phyloP scores from a whole-genome alignment of 495 filamentous ascomycete species.

The Lepidopterella palustris region DNA sequence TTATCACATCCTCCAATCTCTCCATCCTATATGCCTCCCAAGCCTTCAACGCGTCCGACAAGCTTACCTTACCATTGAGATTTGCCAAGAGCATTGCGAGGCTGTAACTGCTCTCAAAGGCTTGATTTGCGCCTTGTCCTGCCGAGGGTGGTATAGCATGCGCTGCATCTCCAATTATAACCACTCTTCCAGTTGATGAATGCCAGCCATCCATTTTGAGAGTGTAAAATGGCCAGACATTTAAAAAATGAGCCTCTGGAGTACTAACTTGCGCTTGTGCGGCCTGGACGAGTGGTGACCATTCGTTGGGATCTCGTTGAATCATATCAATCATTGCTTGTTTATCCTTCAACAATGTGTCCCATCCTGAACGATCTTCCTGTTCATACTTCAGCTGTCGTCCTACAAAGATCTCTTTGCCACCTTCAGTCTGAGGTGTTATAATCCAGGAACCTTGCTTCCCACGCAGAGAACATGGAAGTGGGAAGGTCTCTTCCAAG shows the following conservation, averaged over 20 bases:
- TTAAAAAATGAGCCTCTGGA: slow-evolving; percentile 25
- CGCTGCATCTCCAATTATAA: slow-evolving; percentile 14
- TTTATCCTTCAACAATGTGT: slow-evolving; percentile 34
- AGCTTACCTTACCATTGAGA: not conserved
- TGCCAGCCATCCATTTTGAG: not conserved
- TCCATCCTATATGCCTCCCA: slow-evolving; percentile 37
- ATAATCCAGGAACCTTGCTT: slow-evolving; percentile 42
- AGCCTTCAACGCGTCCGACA: slow-evolving; percentile 15
- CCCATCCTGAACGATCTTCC: slow-evolving; percentile 38
- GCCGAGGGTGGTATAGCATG: slow-evolving; percentile 10
- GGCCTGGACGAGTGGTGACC: slow-evolving; percentile 34
- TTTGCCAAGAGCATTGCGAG: slow-evolving; percentile 8
- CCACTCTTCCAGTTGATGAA: not conserved
- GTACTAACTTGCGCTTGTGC: slow-evolving; percentile 34
- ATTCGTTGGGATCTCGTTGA: slow-evolving; percentile 35
- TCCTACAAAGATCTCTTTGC: slow-evolving; percentile 43
- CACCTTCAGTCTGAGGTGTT: slow-evolving; percentile 42
- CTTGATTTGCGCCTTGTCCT: slow-evolving; percentile 15
- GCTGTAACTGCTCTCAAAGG: slow-evolving; percentile 10
- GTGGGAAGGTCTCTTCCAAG: slow-evolving; percentile 40
- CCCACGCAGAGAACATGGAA: slow-evolving; percentile 40
- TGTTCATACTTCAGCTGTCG: slow-evolving; percentile 35
- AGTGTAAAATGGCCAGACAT: slow-evolving; percentile 42
- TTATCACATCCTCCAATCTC: slow-evolving; percentile 32
- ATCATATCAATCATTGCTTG: too few species aligned